Base-by-base conservation (phyloP, 345 rosid genomes). In the Syzygium jambos region DNA sequence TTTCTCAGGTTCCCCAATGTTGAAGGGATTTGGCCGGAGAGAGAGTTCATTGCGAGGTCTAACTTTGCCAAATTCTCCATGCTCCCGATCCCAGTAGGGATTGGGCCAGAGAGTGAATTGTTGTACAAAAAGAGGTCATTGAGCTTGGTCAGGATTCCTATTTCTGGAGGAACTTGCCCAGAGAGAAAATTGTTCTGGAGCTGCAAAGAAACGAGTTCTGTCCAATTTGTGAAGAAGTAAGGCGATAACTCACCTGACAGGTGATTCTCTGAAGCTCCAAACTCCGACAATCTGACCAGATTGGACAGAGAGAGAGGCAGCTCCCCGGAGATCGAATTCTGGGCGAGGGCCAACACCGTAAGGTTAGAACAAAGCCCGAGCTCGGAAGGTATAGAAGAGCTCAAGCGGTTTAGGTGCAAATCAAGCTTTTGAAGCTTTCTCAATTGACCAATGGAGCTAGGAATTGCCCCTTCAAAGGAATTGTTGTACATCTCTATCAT, bases 321-420 rank as follows among this genome's bases (percentile, higher is more conserved):
- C 7, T 85, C 88, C 78, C 96, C 95, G 19, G 85, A 90, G 41
- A 95, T 90, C 34, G 86, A 73, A 87, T 95, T 95, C 78, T 1
- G 38, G 23, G 95, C 95, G 77, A 94, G 86, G 51, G 94, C 95
- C 88, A 95, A 73, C 88, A 30, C 93, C 10, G 92, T 88, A 80
- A 95, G 95, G 73, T 93, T 91, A 15, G 89, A 86, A 84, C 95
- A 94, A 22, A 89, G 86, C 22, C 96, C 95, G 73, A 95, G 90
- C 88, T 93, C 94, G 17, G 89, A 52, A 63, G 96, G 98, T 61
- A 95, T 89, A 7, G 95, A 85, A 3, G 93, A 93, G 84, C 93
- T 93, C 65, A 95, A 90, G 85, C 16, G 22, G 88, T 90, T 95
- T 7, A 9, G 82, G n/a, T 85, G 84, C 25, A 94, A 92, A 87